Base-by-base conservation (phyloP, 768 basidiomycete species). In the Chalciporus chontae region DNA sequence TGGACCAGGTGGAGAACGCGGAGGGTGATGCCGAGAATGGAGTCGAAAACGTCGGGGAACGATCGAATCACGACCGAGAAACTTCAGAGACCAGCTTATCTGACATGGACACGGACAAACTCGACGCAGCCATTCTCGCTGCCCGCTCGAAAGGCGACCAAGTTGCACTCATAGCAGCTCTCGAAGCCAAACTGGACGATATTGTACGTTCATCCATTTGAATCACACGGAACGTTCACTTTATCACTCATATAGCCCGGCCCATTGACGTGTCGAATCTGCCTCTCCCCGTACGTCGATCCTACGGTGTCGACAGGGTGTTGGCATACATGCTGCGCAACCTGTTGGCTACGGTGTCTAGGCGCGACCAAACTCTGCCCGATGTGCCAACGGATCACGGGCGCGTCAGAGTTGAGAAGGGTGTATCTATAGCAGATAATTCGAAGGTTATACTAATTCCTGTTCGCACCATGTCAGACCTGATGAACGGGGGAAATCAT, bases 361-460 rank as follows among this genome's bases (percentile, higher is more conserved):
- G 86, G 85, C 18, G 80, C 87, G 10, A 90, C 87, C 7, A 88
- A 84, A 61, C 75, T 91, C 14, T 92, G 89, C 63, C 89, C 89
- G 0, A 90, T 91, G 56, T 92, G 89, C 73, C 90, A 91, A 67
- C 79, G 90, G 43, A 92, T 92, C 48, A 91, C 89, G 23, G 74
- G 76, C 3, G 87, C 87, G 8, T 71, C 75, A n/a, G 88, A 90
- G 55, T 66, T 92, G 59, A 77, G 89, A 45, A 75, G 86, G 55
- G 75, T 92, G 47, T 92, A 90, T 70, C 68, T 92, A 56, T 89
- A 61, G 40, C 17, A 9, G 36, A 43, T 39, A 43, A 21, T 21
- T 21, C 21, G 21, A 21, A 21, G 21, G 2, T 21, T 21, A 21
- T 21, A 21, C 4, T 21, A 21, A 21, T 21, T 21, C 21, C 21